Evolutionary conservation across 139 green algal species (phyloP).

Genomic region (Raphidocelis subcapitata): DNA sequence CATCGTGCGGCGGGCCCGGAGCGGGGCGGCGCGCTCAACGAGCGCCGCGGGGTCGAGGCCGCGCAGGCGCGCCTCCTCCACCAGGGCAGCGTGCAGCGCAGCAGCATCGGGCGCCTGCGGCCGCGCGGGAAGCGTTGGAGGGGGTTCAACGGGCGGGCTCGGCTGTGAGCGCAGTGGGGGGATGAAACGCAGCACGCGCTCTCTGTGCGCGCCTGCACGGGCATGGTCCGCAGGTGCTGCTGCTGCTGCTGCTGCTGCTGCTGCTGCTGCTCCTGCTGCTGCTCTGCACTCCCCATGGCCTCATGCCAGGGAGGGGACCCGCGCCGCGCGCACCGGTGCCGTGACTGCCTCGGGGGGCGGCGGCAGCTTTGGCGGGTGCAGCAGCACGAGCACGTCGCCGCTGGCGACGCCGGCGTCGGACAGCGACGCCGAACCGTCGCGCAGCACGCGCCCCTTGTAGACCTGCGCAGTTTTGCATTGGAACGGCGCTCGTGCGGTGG

Average conservation of each 20-base stretch:
- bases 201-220: neutral
- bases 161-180: neutral
- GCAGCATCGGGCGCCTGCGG: slow-evolving; percentile 17
- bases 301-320: neutral
- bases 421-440: neutral
- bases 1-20: neutral
- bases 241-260: neutral
- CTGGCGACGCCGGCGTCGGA: slow-evolving; percentile 3
- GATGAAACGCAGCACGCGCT: neutral
- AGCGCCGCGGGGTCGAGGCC: slow-evolving; percentile 23
- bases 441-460: slow-evolving; percentile 1
- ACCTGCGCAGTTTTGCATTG: slow-evolving; percentile 5
- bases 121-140: neutral
- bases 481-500: neutral
- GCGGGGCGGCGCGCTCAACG: slow-evolving; percentile 3
- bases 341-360: neutral
- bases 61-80: slow-evolving; percentile 20
- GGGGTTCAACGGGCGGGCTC: neutral
- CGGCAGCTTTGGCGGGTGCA: neutral
- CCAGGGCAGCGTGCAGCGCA: slow-evolving; percentile 25
- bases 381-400: slow-evolving; percentile 25
- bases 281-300: neutral
- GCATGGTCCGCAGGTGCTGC: neutral
- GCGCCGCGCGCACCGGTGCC: slow-evolving; percentile 3
- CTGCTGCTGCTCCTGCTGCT: neutral